Evolutionary conservation across 331 rosid species (phyloP).

Genomic region (Acacia concinna): DNA sequence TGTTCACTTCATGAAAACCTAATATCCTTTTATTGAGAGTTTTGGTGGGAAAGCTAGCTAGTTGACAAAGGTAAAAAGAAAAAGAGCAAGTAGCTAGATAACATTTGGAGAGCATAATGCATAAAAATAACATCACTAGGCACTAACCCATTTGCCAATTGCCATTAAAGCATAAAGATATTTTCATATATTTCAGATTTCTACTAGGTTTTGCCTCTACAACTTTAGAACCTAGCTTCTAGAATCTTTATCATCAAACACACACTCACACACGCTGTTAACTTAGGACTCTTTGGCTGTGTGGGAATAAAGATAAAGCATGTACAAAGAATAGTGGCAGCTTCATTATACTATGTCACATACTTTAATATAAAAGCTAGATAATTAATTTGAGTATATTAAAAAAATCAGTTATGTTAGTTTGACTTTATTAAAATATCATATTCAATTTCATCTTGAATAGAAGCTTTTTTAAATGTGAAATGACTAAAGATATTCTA

Average conservation of each 20-base stretch:
- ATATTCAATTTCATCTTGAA: too few relatives aligned
- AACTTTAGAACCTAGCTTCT: neutral
- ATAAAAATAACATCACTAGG: conserved; percentile 8
- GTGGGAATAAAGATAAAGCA: neutral
- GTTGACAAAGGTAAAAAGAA: neutral
- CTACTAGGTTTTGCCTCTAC: neutral
- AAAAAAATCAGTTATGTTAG: too few relatives aligned
- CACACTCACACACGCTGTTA: too few relatives aligned
- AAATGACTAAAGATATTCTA: too few relatives aligned
- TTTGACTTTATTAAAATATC: too few relatives aligned
- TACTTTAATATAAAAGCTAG: too few relatives aligned
- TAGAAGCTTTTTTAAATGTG: too few relatives aligned
- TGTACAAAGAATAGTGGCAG: neutral
- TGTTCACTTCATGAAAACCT: conserved; percentile 1
- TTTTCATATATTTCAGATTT: neutral
- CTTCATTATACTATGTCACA: neutral
- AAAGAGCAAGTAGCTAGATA: neutral
- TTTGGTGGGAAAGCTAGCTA: neutral
- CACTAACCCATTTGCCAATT: conserved; percentile 6
- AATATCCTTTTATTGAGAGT: neutral
- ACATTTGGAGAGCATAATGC: conserved; percentile 5
- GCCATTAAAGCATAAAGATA: neutral
- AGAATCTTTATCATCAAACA: neutral
- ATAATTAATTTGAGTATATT: too few relatives aligned
- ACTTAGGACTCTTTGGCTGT: neutral